Evolutionary conservation across 441 rosid species (phyloP).

Genomic region (Hypseocharis bilobata): DNA sequence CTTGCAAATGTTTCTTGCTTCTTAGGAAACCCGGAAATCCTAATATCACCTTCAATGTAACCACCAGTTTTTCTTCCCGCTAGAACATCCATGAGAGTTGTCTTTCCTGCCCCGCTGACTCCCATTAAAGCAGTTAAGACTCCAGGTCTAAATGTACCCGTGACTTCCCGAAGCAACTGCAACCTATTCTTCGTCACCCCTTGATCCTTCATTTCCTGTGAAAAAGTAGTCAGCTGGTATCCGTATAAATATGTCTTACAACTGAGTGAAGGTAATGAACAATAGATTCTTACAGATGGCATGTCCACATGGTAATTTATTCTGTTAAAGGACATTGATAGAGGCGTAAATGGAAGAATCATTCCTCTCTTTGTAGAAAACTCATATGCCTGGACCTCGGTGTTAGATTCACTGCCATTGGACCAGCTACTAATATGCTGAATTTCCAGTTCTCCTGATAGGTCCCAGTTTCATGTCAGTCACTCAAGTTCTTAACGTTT

Average conservation of each 20-base stretch:
- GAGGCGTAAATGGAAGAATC: constrained; percentile 84
- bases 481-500: too few species aligned
- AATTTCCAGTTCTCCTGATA: constrained; percentile 45
- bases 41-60: constrained; percentile 71
- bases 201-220: constrained; percentile 78
- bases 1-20: constrained; percentile 88
- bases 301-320: constrained; percentile 75
- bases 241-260: too few species aligned
- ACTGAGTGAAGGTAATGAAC: too few species aligned
- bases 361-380: constrained; percentile 61
- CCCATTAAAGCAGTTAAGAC: constrained; percentile 91
- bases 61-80: constrained; percentile 90
- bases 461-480: constrained; percentile 6
- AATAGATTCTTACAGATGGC: constrained; percentile 56
- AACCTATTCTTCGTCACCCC: constrained; percentile 59
- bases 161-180: constrained; percentile 57
- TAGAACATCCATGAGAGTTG: constrained; percentile 89
- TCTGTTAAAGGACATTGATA: constrained; percentile 69
- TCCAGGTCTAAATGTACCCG: constrained; percentile 83
- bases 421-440: constrained; percentile 40
- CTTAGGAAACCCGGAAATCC: constrained; percentile 74
- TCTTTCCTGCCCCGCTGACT: constrained; percentile 95
- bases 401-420: constrained; percentile 20
- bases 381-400: too few species aligned
- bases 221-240: too few species aligned